These are phyloP conservation scores for Fusarium vanettenii DNA, from an alignment of 2,329 filamentous ascomycete species.

Conservation along the genomic window DNA sequence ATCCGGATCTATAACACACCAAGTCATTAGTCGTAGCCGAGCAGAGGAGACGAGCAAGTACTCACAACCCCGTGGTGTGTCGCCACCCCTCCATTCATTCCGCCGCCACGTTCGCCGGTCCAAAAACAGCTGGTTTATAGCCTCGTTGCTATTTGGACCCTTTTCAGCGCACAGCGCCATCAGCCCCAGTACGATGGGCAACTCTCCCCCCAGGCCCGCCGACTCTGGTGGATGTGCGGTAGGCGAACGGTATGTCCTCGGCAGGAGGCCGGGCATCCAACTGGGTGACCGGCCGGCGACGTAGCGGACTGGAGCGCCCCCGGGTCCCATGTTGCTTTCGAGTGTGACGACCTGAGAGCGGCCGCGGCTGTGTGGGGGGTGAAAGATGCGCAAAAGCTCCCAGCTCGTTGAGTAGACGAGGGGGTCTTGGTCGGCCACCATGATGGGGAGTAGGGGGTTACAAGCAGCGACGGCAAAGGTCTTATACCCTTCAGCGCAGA, in stretches of 20 bases:
- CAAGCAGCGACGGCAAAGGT: conserved; percentile 50
- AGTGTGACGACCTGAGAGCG: conserved; percentile 45
- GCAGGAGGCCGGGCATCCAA: conserved; percentile 55
- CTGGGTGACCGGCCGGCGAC: conserved; percentile 47
- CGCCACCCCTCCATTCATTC: conserved; percentile 41
- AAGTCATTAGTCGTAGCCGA: background rate
- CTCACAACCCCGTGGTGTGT: conserved; percentile 44
- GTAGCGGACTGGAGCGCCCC: conserved; percentile 37
- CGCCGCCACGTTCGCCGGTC: conserved; percentile 41
- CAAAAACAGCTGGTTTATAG: conserved; percentile 39
- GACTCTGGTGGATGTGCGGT: conserved; percentile 32
- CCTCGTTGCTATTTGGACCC: background rate
- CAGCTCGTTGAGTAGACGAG: conserved; percentile 29
- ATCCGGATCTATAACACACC: conserved; percentile 33
- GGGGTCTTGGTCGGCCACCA: conserved; percentile 43
- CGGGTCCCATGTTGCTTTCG: conserved; percentile 24
- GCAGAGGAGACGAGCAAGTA: background rate
- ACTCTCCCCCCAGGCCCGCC: conserved; percentile 50
- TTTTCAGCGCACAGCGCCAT: conserved; percentile 50
- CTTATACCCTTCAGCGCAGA: conserved; percentile 31
- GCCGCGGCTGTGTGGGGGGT: conserved; percentile 29
- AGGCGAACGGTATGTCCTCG: conserved; percentile 44
- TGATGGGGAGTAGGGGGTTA: conserved; percentile 51
- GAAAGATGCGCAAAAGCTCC: conserved; percentile 47
- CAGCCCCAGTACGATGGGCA: conserved; percentile 53